Percentiles rank a stretch among this genome's conserved stretches.
phyloP scores from a whole-genome alignment of 257 asterid species.

The Fraxinus anomala region DNA sequence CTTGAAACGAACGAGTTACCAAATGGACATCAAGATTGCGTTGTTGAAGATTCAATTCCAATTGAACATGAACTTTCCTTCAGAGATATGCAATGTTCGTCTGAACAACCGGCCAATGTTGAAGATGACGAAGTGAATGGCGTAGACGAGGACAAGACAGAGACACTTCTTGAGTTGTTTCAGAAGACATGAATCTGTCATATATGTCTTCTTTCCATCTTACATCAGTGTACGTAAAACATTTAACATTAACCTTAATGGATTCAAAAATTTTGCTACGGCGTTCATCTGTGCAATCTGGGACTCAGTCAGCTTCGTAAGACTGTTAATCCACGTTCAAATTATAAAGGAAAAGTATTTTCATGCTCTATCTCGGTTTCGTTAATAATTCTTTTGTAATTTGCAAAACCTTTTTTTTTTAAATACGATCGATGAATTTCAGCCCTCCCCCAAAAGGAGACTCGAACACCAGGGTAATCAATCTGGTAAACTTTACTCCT shows the following conservation, averaged over 20 bases:
- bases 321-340: neutral
- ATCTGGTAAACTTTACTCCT: too few relatives aligned
- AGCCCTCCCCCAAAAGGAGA: too few relatives aligned
- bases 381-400: neutral
- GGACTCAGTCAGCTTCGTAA: neutral
- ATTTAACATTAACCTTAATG: neutral
- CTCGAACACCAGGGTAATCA: too few relatives aligned
- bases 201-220: neutral
- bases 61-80: constrained; percentile 31
- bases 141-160: constrained; percentile 33
- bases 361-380: neutral
- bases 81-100: constrained; percentile 31
- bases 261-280: neutral
- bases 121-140: constrained; percentile 31
- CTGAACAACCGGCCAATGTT: constrained; percentile 22
- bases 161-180: constrained; percentile 59
- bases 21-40: constrained; percentile 31
- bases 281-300: neutral
- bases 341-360: neutral
- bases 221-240: neutral
- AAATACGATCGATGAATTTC: too few relatives aligned
- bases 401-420: too few relatives aligned
- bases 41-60: constrained; percentile 25
- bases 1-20: constrained; percentile 30
- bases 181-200: constrained; percentile 38